These are phyloP conservation scores for Miscanthus lutarioriparius DNA, from an alignment of 176 grass and related monocot genomes.

Conservation along the genomic window DNA sequence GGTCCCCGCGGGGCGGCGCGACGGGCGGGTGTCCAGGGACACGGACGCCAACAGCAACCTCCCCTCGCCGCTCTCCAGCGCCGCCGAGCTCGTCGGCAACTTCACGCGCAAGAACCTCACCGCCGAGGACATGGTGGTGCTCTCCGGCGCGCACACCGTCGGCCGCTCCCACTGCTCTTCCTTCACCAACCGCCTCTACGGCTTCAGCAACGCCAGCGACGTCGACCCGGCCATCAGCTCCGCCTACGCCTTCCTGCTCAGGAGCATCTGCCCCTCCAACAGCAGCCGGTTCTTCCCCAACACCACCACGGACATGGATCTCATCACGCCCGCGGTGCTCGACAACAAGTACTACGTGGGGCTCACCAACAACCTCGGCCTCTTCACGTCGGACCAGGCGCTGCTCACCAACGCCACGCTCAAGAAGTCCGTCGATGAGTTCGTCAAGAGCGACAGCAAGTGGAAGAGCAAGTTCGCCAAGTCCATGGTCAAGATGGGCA, in stretches of 20 bases:
- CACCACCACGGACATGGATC: slow-evolving; percentile 52
- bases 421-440: slow-evolving; percentile 47
- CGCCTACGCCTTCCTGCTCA: slow-evolving; percentile 61
- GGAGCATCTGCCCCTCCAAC: slow-evolving; percentile 51
- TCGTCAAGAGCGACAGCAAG: slow-evolving; percentile 49
- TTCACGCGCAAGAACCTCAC: slow-evolving; percentile 54
- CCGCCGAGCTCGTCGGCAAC: slow-evolving; percentile 37
- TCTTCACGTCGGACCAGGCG: slow-evolving; percentile 68
- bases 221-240: slow-evolving; percentile 60
- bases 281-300: slow-evolving; percentile 55
- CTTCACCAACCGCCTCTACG: slow-evolving; percentile 57
- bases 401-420: slow-evolving; percentile 60
- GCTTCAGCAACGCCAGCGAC: slow-evolving; percentile 46
- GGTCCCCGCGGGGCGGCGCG: slow-evolving; percentile 56
- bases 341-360: slow-evolving; percentile 81
- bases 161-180: slow-evolving; percentile 58
- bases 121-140: slow-evolving; percentile 63
- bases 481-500: slow-evolving; percentile 77
- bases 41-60: slow-evolving; percentile 41
- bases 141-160: slow-evolving; percentile 67
- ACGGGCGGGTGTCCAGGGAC: slow-evolving; percentile 28
- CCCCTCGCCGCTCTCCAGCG: slow-evolving; percentile 29
- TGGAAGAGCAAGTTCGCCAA: slow-evolving; percentile 67
- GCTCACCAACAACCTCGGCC: slow-evolving; percentile 48
- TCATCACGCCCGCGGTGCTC: slow-evolving; percentile 56